Evolutionary conservation across 371 early-diverging fungal species (phyloP).

Genomic region (Rhizopus stolonifer): DNA sequence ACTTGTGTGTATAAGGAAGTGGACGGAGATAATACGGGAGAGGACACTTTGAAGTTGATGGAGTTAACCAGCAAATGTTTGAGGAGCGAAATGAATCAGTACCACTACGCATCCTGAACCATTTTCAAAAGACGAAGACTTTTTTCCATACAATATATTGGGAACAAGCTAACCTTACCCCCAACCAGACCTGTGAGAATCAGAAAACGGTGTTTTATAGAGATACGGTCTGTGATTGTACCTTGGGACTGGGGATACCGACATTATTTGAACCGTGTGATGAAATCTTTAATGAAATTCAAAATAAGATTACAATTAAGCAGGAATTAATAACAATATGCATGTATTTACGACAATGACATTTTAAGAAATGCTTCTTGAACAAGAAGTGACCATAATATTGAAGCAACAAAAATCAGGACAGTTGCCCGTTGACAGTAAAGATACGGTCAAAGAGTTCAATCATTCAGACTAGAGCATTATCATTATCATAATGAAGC

Average conservation of each 20-base stretch:
- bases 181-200: conserved; percentile 19
- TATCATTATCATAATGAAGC: conserved; percentile 14
- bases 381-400: conserved; percentile 13
- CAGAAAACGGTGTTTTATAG: conserved; percentile 20
- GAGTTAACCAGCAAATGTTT: conserved; percentile 18
- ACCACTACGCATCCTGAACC: conserved; percentile 15
- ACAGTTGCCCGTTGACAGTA: conserved; percentile 5
- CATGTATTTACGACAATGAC: conserved; percentile 14
- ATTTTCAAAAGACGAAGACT: conserved; percentile 15
- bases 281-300: conserved; percentile 15
- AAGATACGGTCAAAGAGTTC: conserved; percentile 11
- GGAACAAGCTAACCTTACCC: conserved; percentile 13
- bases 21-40: conserved; percentile 19
- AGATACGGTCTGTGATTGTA: conserved; percentile 20
- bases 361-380: conserved; percentile 16
- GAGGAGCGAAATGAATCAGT: conserved; percentile 14
- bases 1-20: conserved; percentile 23
- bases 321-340: conserved; percentile 10
- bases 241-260: conserved; percentile 21
- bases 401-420: conserved; percentile 14
- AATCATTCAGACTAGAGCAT: conserved; percentile 12
- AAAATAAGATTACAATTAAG: conserved; percentile 13
- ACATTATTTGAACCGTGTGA: conserved; percentile 14
- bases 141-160: conserved; percentile 14
- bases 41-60: conserved; percentile 23